Percentiles rank a stretch among this genome's conserved stretches.
These are phyloP conservation scores for Hsuehochloa calcarea DNA, from an alignment of 176 grass and related monocot species.

Conservation along the genomic window DNA sequence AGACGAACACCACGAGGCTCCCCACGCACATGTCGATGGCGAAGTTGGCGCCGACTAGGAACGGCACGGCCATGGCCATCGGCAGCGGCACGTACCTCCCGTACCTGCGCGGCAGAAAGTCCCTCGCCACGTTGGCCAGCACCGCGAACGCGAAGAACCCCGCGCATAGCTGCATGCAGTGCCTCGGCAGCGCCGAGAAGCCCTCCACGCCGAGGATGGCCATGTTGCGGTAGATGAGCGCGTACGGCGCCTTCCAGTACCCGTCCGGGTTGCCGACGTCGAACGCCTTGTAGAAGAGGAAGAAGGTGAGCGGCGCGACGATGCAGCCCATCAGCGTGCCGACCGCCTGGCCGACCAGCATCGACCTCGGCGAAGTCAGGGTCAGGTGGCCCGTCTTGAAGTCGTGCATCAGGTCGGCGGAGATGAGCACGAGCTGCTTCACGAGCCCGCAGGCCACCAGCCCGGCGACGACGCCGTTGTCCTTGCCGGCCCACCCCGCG, in stretches of 20 bases:
- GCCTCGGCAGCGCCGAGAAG: slow-evolving; percentile 63
- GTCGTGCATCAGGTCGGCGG: slow-evolving; percentile 95
- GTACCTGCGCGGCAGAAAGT: slow-evolving; percentile 49
- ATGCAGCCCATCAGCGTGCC: slow-evolving; percentile 91
- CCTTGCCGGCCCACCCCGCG: slow-evolving; percentile 78
- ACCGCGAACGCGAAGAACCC: slow-evolving; percentile 83
- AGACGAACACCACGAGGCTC: slow-evolving; percentile 73
- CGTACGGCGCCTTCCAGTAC: slow-evolving; percentile 93
- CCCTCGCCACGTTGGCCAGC: slow-evolving; percentile 58
- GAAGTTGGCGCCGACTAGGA: slow-evolving; percentile 89
- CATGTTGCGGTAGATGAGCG: slow-evolving; percentile 98
- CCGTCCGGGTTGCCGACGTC: slow-evolving; percentile 80
- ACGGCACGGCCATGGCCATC: slow-evolving; percentile 97
- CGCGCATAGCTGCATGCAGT: slow-evolving; percentile 88
- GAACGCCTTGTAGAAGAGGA: slow-evolving; percentile 95
- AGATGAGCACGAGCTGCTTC: slow-evolving; percentile 82
- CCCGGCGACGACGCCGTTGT: slow-evolving; percentile 77
- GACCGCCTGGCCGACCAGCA: slow-evolving; percentile 70
- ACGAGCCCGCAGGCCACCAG: slow-evolving; percentile 72
- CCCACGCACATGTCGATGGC: slow-evolving; percentile 93
- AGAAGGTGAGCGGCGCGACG: slow-evolving; percentile 81
- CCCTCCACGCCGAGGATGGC: slow-evolving; percentile 90
- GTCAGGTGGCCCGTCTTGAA: slow-evolving; percentile 94
- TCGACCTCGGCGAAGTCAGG: slow-evolving; percentile 89
- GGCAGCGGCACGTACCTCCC: slow-evolving; percentile 73